Conservation (phyloP, 228 moss, liverwort and hornwort genomes). For the Sphagnum fallax region DNA sequence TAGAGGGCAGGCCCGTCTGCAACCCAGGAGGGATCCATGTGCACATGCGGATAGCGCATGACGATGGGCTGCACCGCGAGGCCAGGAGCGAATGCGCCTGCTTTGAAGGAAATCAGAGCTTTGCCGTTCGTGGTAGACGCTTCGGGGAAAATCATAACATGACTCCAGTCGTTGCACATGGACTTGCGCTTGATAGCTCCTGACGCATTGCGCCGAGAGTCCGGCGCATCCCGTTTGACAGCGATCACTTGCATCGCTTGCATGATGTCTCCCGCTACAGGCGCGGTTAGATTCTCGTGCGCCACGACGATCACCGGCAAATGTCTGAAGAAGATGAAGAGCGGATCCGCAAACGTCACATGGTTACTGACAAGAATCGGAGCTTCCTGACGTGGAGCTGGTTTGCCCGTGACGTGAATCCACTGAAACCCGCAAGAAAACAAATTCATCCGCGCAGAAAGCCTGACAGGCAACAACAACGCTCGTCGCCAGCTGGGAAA, state of each 20-base stretch:
- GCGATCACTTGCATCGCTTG: slow-evolving; percentile 98
- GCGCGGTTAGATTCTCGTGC: slow-evolving; percentile 75
- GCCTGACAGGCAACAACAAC: slow-evolving; percentile 73
- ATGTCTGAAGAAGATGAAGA: slow-evolving; percentile 85
- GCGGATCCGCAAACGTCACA: slow-evolving; percentile 75
- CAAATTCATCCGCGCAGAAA: slow-evolving; percentile 62
- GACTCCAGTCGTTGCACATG: slow-evolving; percentile 99
- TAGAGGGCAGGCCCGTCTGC: slow-evolving; percentile 70
- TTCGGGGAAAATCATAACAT: slow-evolving; percentile 98
- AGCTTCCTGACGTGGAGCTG: slow-evolving; percentile 74
- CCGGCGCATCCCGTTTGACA: slow-evolving; percentile 67
- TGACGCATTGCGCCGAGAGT: slow-evolving; percentile 74
- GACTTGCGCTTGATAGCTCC: slow-evolving; percentile 92
- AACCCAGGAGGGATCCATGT: slow-evolving; percentile 90
- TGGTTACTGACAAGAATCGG: slow-evolving; percentile 96
- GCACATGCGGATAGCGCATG: slow-evolving; percentile 79
- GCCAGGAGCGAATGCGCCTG: slow-evolving; percentile 87
- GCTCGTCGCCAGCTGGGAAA: slow-evolving; percentile 78
- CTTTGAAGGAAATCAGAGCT: slow-evolving; percentile 75
- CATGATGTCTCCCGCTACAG: slow-evolving; percentile 83
- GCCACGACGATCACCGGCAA: slow-evolving; percentile 95
- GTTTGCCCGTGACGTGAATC: slow-evolving; percentile 78
- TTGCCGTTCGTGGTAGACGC: slow-evolving; percentile 98
- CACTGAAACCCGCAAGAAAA: slow-evolving; percentile 92
- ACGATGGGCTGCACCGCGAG: slow-evolving; percentile 90